Base-by-base conservation (phyloP, 2,329 filamentous ascomycete species). In the Cordyceps pruinosa region DNA sequence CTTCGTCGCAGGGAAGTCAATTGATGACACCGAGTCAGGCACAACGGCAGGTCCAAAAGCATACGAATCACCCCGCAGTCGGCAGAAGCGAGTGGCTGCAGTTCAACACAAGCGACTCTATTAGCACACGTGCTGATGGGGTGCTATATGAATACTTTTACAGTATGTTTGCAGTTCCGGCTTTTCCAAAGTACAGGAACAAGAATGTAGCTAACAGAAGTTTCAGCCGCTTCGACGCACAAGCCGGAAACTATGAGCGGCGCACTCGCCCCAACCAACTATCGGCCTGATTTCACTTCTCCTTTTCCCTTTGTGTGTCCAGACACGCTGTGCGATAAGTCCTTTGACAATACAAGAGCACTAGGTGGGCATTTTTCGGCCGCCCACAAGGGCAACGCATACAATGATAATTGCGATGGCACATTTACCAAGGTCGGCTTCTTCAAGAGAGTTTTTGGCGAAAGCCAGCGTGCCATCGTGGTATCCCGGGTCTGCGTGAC, bases 401-500 rank as follows among this genome's bases (percentile, higher is more conserved):
- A 69, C 46, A 70, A 71, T 32, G 70, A 72, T 54, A 71, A 71
- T 45, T 53, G 60, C 12, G 68, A 71, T n/a, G 69, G 70, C 1
- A 71, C 68, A 0, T 53, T 72, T n/a, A 64, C 66, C 2, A 32
- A 62, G 4, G 41, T 69, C 3, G 56, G 59, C 19, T 8, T n/a
- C 13, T 65, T 61, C 15, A 35, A 39, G 13, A 58, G 45, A 44
- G 39, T 23, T 15, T 25, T 6, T 3, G 41, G 39, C 5, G 30
- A 46, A n/a, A 32, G 19, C 15, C 34, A 45, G 25, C 58, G 58
- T 10, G 58, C 60, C 2, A 61, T 67, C 3, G 59, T 71, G 15
- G 59, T 69, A 3, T 68, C 69, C 1, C 61, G 59, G 17, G 61
- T 61, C 17, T 61, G 62, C 25, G 26, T 28, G 15, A 30, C 5